Conservation (phyloP, 2,329 filamentous ascomycete genomes). For the Aschersonia sp. region DNA sequence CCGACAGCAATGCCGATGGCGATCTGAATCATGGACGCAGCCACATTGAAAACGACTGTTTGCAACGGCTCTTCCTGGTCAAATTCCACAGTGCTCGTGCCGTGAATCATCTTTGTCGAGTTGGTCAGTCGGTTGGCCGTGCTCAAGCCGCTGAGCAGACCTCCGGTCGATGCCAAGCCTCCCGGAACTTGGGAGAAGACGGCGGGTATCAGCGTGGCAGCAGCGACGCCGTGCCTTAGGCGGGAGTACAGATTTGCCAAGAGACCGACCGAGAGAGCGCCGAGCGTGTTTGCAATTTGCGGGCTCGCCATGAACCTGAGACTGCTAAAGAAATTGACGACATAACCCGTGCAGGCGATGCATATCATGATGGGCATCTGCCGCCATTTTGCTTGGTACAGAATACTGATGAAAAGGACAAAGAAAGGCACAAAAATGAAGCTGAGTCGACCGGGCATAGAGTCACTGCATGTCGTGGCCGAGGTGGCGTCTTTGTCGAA, state of each 20-base stretch:
- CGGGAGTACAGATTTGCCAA: constrained; percentile 66
- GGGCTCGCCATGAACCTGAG: constrained; percentile 52
- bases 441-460: constrained; percentile 29
- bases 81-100: constrained; percentile 15
- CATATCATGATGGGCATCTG: constrained; percentile 66
- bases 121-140: constrained; percentile 29
- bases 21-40: constrained; percentile 36
- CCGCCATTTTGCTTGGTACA: constrained; percentile 72
- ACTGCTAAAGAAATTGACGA: constrained; percentile 61
- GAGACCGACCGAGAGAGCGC: constrained; percentile 62
- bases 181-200: constrained; percentile 35
- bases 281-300: constrained; percentile 64
- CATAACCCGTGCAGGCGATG: constrained; percentile 60
- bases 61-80: constrained; percentile 12
- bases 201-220: constrained; percentile 30
- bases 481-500: constrained; percentile 39
- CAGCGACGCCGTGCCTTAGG: constrained; percentile 34
- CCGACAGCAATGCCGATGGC: constrained; percentile 37
- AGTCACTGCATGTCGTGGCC: constrained; percentile 23
- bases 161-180: constrained; percentile 30
- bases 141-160: constrained; percentile 27
- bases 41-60: constrained; percentile 28
- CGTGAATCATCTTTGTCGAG: constrained; percentile 18
- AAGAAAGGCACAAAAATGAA: constrained; percentile 66
- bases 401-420: constrained; percentile 56